These are phyloP conservation scores for Phaeoacremonium minimum DNA, from an alignment of 2,329 filamentous ascomycete species.

Conservation along the genomic window DNA sequence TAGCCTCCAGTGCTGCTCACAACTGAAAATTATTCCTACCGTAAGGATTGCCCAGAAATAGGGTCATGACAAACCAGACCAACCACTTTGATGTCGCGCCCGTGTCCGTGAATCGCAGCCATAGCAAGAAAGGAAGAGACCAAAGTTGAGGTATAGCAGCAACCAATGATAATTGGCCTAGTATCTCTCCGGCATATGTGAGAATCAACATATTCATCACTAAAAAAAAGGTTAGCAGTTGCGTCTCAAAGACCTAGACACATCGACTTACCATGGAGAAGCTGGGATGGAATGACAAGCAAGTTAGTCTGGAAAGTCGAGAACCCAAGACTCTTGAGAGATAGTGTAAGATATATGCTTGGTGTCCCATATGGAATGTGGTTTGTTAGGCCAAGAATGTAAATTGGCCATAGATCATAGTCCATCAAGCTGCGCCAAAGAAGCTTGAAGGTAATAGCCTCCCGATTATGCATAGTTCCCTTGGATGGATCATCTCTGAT, in stretches of 20 bases:
- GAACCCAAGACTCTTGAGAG: slow-evolving; percentile 53
- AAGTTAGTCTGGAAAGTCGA: slow-evolving; percentile 59
- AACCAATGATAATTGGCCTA: slow-evolving; percentile 45
- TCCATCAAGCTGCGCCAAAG: slow-evolving; percentile 46
- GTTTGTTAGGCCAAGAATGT: slow-evolving; percentile 47
- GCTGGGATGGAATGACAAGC: slow-evolving; percentile 52
- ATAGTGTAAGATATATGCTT: slow-evolving; percentile 53
- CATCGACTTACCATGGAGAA: slow-evolving; percentile 20
- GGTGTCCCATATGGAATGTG: slow-evolving; percentile 48
- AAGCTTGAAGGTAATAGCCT: slow-evolving; percentile 42
- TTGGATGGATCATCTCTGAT: slow-evolving; percentile 53
- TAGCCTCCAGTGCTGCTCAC: too few species aligned
- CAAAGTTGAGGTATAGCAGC: slow-evolving; percentile 50
- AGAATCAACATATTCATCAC: slow-evolving; percentile 29
- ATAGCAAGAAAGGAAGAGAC: slow-evolving; percentile 55
- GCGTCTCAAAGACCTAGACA: not conserved
- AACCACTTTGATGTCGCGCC: slow-evolving; percentile 32
- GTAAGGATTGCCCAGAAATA: slow-evolving; percentile 34
- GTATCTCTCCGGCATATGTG: slow-evolving; percentile 34
- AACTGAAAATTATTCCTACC: too few species aligned
- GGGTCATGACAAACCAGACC: slow-evolving; percentile 33
- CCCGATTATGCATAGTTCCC: slow-evolving; percentile 54
- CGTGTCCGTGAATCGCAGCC: slow-evolving; percentile 36
- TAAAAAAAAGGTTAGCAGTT: slow-evolving; percentile 6
- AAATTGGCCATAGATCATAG: too few species aligned